Base-by-base conservation (phyloP, 2,329 filamentous ascomycete genomes). In the Fusarium paranaense region DNA sequence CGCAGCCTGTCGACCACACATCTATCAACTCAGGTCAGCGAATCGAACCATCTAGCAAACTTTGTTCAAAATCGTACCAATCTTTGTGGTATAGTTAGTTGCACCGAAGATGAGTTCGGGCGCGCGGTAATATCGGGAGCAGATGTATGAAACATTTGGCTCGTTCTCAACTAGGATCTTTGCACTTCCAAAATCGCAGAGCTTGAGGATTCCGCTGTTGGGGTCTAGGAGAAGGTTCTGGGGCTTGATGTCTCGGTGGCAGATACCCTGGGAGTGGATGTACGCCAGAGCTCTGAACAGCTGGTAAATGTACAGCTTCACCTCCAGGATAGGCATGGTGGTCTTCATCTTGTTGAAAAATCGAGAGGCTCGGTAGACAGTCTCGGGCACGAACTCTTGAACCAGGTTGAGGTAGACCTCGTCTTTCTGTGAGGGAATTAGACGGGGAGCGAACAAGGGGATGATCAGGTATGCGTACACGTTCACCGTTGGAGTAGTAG, bases 321-420 rank as follows among this genome's bases (percentile, higher is more conserved):
- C 95, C 85, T 99, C 97, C 78, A 99, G 91, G 79, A 96, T 98
- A 18, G 97, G 97, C 97, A 99, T 99, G 62, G 96, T 98, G 8
- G 95, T 97, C 91, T 98, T 99, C 93, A 98, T 93, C 88, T 99
- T 99, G 90, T 97, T 98, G 90, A 99, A 99, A 87, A 98, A 98
- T 80, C 97, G 93, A 74, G 97, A 98, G 50, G 97, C 97, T 81
- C 97, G 93, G 85, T 99, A 99, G 61, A 99, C 97, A 14, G 97
- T 99, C 87, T 99, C 97, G 60, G 97, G 97, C 59, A 99, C 97
- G 80, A 95, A 99, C 83, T 99, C 97, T 83, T 98, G 95, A 62
- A 99, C 96, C 71, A 99, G 90, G 82, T 99, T 99, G 77, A 99
- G 92, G 84, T 98, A 99, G 40, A 99, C 97, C 86, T 99, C 97